phyloP scores from a whole-genome alignment of 192 early-diverging fungal genomes.

The Diversispora eburnea region DNA sequence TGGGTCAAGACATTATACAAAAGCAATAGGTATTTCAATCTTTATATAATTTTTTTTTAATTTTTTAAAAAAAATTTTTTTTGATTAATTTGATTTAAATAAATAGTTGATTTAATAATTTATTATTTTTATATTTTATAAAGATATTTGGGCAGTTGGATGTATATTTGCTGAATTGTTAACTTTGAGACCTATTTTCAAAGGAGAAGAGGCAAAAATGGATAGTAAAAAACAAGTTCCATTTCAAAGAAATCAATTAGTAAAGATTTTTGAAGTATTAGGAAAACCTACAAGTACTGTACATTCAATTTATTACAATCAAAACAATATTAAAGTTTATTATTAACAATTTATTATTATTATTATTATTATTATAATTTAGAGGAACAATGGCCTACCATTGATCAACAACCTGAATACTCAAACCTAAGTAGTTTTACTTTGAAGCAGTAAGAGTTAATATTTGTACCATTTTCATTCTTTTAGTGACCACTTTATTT shows the following conservation, averaged over 20 bases:
- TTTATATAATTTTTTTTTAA: background rate
- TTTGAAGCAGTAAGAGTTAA: conserved; percentile 38
- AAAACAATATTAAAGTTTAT: conserved; percentile 11
- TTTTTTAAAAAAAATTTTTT: background rate
- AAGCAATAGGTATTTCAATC: conserved; percentile 57
- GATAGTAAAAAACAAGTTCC: conserved; percentile 77
- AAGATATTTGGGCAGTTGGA: conserved; percentile 93
- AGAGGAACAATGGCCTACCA: conserved; percentile 73
- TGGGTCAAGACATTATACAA: conserved; percentile 58
- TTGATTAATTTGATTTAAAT: background rate
- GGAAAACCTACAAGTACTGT: conserved; percentile 74
- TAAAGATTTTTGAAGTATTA: conserved; percentile 80
- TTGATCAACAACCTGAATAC: conserved; percentile 71
- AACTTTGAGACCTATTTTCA: conserved; percentile 76
- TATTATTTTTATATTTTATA: conserved; percentile 9
- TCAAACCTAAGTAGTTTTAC: conserved; percentile 57
- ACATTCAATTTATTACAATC: background rate
- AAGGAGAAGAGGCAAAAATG: conserved; percentile 78
- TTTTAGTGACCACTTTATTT: background rate
- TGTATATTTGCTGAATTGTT: conserved; percentile 97
- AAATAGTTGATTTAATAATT: background rate
- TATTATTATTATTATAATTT: conserved; percentile 4
- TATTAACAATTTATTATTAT: background rate
- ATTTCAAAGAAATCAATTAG: conserved; percentile 82
- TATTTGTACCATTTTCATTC: background rate